phyloP scores from a whole-genome alignment of 2,329 filamentous ascomycete genomes.

The Cladosporium halotolerans region DNA sequence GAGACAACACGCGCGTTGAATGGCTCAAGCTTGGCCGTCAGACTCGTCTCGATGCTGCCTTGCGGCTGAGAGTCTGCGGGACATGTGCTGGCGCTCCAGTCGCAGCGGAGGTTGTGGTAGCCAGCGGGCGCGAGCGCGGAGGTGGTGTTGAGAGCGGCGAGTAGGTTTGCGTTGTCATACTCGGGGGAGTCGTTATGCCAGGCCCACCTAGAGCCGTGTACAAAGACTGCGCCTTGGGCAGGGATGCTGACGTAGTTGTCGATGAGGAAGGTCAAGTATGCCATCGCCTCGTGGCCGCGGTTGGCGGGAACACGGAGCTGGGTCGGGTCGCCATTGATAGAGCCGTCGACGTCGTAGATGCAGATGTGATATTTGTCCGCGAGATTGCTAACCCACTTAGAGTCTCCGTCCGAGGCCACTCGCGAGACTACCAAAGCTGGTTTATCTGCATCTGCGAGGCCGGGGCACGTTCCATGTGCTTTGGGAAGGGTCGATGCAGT shows the following conservation, averaged over 20 bases:
- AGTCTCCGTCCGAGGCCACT: slow-evolving; percentile 35
- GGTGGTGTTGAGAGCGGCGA: slow-evolving; percentile 34
- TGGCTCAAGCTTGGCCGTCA: slow-evolving; percentile 34
- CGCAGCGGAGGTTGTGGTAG: slow-evolving; percentile 46
- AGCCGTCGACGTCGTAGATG: slow-evolving; percentile 39
- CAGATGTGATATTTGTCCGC: slow-evolving; percentile 39
- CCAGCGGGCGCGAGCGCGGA: slow-evolving; percentile 35
- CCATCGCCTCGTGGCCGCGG: slow-evolving; percentile 56
- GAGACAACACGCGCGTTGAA: slow-evolving; percentile 33
- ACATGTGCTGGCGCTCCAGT: slow-evolving; percentile 41
- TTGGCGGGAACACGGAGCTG: slow-evolving; percentile 42
- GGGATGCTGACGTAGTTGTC: slow-evolving; percentile 54
- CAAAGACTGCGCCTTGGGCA: slow-evolving; percentile 50
- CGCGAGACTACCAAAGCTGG: slow-evolving; percentile 42
- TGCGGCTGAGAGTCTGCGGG: slow-evolving; percentile 34
- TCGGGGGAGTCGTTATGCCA: slow-evolving; percentile 51
- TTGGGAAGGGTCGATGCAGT: slow-evolving; percentile 27
- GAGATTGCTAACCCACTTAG: slow-evolving; percentile 38
- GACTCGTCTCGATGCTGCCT: slow-evolving; percentile 33
- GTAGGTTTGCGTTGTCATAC: slow-evolving; percentile 42
- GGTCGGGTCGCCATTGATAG: slow-evolving; percentile 14
- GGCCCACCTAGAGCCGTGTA: slow-evolving; percentile 50
- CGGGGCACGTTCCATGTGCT: slow-evolving; percentile 39
- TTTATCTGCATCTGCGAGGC: slow-evolving; percentile 33
- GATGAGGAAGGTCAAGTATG: slow-evolving; percentile 55